Evolutionary conservation across 345 rosid species (phyloP).

Genomic region (Brassica carinata): DNA sequence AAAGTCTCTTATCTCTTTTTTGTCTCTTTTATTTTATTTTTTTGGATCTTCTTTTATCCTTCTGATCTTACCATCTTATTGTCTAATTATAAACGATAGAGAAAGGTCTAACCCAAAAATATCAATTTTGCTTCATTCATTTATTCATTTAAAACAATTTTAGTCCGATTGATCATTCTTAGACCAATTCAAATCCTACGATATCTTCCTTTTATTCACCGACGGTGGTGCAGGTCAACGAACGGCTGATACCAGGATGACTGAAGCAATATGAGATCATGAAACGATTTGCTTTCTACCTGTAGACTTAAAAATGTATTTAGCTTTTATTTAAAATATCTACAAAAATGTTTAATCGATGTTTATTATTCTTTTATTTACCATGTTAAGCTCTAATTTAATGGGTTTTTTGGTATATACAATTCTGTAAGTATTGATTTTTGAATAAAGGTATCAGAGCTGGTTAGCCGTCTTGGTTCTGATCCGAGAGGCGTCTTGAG

Average conservation of each 20-base stretch:
- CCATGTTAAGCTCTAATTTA: neutral
- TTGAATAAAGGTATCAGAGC: no score
- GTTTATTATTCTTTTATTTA: no score
- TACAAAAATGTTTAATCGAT: neutral
- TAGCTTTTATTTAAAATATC: neutral
- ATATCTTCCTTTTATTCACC: neutral
- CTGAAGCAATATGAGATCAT: neutral
- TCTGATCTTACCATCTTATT: neutral
- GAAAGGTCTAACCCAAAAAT: neutral
- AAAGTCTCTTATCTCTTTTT: neutral
- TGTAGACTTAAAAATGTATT: neutral
- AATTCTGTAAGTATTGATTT: neutral
- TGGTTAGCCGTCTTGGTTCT: no score
- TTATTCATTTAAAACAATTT: neutral
- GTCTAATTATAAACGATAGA: neutral
- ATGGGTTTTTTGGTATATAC: neutral
- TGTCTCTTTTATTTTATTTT: neutral
- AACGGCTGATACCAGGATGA: neutral
- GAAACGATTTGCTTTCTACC: neutral
- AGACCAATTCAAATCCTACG: neutral
- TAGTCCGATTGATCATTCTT: neutral
- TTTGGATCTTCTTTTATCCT: neutral
- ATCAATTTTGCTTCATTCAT: neutral
- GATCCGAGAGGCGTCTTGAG: no score
- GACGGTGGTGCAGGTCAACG: neutral